phyloP scores from a whole-genome alignment of 306 rosid genomes.

The Adenanthera pavonina region DNA sequence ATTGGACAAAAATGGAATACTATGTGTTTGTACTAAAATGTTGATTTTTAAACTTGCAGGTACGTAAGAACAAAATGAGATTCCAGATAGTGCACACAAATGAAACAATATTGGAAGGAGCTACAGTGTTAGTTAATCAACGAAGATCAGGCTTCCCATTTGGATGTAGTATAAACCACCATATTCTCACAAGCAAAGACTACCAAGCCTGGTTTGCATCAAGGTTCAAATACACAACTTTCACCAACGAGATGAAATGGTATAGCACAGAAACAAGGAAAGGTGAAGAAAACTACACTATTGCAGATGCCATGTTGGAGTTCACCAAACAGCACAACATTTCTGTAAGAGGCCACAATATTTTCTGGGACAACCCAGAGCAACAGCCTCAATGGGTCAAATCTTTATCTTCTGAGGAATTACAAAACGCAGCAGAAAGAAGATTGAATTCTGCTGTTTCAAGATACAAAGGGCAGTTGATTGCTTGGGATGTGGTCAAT shows the following conservation, averaged over 20 bases:
- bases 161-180: constrained; percentile 66
- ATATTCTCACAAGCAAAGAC: constrained; percentile 55
- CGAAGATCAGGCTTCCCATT: constrained; percentile 55
- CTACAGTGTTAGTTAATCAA: constrained; percentile 47
- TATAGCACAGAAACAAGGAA: constrained; percentile 60
- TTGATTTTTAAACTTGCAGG: constrained; percentile 48
- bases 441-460: constrained; percentile 70
- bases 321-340: constrained; percentile 56
- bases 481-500: constrained; percentile 86
- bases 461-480: constrained; percentile 66
- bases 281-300: constrained; percentile 71
- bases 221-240: constrained; percentile 68
- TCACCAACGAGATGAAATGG: constrained; percentile 89
- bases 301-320: constrained; percentile 68
- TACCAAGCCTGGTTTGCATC: constrained; percentile 68
- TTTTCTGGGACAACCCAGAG: constrained; percentile 64
- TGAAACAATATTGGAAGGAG: constrained; percentile 54
- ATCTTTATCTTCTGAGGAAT: constrained; percentile 49
- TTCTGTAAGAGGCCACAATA: constrained; percentile 69
- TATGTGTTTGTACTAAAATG: not conserved
- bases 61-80: constrained; percentile 61
- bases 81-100: constrained; percentile 49
- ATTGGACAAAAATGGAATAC: not conserved
- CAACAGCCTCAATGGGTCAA: constrained; percentile 67
- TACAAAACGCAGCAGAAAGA: constrained; percentile 48